phyloP scores from a whole-genome alignment of 2,329 filamentous ascomycete species.

The Intubia oerlemansii region DNA sequence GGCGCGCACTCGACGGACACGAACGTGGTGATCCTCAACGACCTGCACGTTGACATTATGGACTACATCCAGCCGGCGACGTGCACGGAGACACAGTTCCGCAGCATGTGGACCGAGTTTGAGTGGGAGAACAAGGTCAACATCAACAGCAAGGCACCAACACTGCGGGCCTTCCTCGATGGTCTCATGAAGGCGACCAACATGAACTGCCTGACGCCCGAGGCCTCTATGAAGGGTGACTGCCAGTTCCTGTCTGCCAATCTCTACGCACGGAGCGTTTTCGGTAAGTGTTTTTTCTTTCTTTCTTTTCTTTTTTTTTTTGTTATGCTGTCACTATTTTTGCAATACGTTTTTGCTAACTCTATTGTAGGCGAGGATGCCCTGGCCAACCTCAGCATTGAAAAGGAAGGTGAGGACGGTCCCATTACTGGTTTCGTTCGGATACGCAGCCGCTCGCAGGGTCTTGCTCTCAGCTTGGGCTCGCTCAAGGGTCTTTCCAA shows the following conservation, averaged over 20 bases:
- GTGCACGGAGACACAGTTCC: constrained; percentile 94
- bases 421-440: constrained; percentile 93
- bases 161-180: constrained; percentile 73
- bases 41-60: constrained; percentile 98
- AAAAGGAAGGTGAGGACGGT: constrained; percentile 89
- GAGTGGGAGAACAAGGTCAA: constrained; percentile 99
- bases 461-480: constrained; percentile 78
- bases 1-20: constrained; percentile 80
- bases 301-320: background rate
- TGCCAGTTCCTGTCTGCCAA: constrained; percentile 97
- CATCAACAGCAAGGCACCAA: constrained; percentile 94
- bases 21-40: constrained; percentile 93
- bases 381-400: constrained; percentile 88
- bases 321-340: background rate
- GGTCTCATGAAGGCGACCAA: constrained; percentile 96
- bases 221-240: constrained; percentile 89
- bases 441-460: constrained; percentile 93
- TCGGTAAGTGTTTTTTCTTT: constrained; percentile 46
- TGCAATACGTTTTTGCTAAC: background rate
- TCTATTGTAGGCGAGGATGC: constrained; percentile 82
- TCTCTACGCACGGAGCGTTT: constrained; percentile 87
- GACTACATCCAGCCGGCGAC: constrained; percentile 97
- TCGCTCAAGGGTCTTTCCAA: constrained; percentile 90
- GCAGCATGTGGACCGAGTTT: constrained; percentile 99
- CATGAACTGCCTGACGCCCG: constrained; percentile 94